phyloP scores from a whole-genome alignment of 2,329 filamentous ascomycete genomes.

The Sarocladium kiliense region DNA sequence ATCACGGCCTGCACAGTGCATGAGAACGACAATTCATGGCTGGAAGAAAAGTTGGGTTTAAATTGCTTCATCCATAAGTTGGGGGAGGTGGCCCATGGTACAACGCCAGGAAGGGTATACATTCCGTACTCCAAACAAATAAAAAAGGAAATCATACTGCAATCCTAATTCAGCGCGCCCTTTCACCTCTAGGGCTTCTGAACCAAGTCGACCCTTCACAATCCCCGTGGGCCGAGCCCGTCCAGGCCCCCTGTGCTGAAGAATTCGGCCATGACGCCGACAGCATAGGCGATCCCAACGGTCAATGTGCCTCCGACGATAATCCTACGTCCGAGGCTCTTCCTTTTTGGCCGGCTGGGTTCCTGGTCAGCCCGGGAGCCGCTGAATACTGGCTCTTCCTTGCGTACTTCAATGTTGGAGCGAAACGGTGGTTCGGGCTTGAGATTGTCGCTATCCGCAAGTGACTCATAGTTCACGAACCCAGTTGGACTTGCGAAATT shows the following conservation, averaged over 20 bases:
- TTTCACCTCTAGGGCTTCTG: not conserved
- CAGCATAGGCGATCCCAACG: conserved; percentile 50
- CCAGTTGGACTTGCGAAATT: conserved; percentile 61
- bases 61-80: too few species aligned
- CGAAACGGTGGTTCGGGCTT: conserved; percentile 31
- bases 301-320: conserved; percentile 49
- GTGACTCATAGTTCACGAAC: conserved; percentile 56
- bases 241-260: conserved; percentile 42
- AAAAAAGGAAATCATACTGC: too few species aligned
- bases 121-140: not conserved
- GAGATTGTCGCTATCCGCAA: conserved; percentile 19
- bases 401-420: conserved; percentile 37
- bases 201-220: conserved; percentile 14
- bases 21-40: too few species aligned
- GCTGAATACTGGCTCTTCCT: conserved; percentile 44
- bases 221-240: conserved; percentile 31
- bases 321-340: conserved; percentile 40
- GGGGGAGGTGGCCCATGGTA: not conserved
- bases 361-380: conserved; percentile 23
- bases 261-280: conserved; percentile 55
- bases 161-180: too few species aligned
- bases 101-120: not conserved
- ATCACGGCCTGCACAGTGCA: too few species aligned
- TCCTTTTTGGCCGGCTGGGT: conserved; percentile 27
- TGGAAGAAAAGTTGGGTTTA: too few species aligned